A percentile compares a stretch with the other conserved stretches of the same genome.
Evolutionary conservation across 2,329 filamentous ascomycete species (phyloP).

Genomic region (Teratosphaeriaceae sp.): DNA sequence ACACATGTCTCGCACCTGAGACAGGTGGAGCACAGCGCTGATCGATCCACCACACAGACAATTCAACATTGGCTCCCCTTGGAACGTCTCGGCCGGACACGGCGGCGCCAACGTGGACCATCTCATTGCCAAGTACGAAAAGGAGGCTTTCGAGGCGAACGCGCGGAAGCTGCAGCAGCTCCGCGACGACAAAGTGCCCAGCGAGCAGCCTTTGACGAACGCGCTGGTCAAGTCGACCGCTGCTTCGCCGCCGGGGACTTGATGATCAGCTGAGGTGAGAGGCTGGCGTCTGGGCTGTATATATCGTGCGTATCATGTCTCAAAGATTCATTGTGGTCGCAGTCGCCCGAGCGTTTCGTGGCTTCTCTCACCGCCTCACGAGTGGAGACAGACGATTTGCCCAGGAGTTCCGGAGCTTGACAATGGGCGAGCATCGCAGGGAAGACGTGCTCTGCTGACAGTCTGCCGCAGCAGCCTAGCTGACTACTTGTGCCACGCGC

Average conservation of each 20-base stretch:
- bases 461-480: too few relatives aligned
- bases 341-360: background rate
- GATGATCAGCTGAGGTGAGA: background rate
- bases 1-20: background rate
- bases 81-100: constrained; percentile 58
- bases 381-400: background rate
- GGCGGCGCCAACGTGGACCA: constrained; percentile 50
- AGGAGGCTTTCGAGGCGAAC: constrained; percentile 50
- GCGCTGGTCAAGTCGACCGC: constrained; percentile 19
- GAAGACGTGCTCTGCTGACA: too few relatives aligned
- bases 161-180: constrained; percentile 46
- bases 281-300: background rate
- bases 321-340: too few relatives aligned
- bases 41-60: constrained; percentile 37
- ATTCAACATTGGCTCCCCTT: constrained; percentile 57
- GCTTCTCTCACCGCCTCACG: background rate
- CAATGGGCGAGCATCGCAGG: too few relatives aligned
- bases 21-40: background rate
- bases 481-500: too few relatives aligned
- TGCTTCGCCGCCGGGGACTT: constrained; percentile 11
- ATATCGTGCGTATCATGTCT: background rate
- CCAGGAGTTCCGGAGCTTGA: too few relatives aligned
- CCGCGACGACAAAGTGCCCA: constrained; percentile 30
- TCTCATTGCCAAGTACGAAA: constrained; percentile 57
- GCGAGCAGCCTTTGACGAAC: constrained; percentile 23